Percentiles rank a stretch among this genome's conserved stretches.
These are phyloP conservation scores for Sporothrix sp. DNA, from an alignment of 2,329 filamentous ascomycete species.

Conservation along the genomic window DNA sequence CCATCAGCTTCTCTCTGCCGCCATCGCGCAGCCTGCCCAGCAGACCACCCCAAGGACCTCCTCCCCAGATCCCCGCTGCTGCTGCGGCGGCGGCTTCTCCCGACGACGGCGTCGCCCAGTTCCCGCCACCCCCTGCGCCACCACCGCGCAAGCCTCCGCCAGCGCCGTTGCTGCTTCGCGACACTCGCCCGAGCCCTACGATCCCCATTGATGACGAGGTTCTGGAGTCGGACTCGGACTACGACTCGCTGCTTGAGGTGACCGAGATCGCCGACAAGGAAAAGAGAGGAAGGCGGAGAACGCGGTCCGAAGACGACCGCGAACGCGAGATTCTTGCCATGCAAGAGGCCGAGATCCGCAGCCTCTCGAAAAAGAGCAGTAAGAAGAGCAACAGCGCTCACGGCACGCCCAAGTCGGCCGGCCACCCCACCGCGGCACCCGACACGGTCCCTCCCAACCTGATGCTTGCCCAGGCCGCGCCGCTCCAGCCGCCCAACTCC, in stretches of 20 bases:
- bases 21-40: conserved; percentile 47
- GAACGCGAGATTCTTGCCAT: conserved; percentile 60
- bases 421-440: conserved; percentile 23
- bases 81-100: conserved; percentile 25
- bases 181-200: conserved; percentile 25
- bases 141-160: conserved; percentile 74
- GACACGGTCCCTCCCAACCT: conserved; percentile 32
- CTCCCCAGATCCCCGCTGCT: conserved; percentile 36
- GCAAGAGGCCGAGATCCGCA: conserved; percentile 60
- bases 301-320: conserved; percentile 77
- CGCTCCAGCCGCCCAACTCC: conserved; percentile 35
- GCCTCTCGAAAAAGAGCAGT: conserved; percentile 63
- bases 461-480: conserved; percentile 25
- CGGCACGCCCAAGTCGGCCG: conserved; percentile 35
- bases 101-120: conserved; percentile 39
- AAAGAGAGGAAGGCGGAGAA: conserved; percentile 67
- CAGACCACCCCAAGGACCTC: conserved; percentile 41
- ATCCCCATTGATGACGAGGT: conserved; percentile 41
- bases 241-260: conserved; percentile 66
- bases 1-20: conserved; percentile 42
- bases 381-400: conserved; percentile 43
- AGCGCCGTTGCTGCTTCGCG: conserved; percentile 65
- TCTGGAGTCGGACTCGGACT: conserved; percentile 74
- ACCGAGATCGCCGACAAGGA: conserved; percentile 49
- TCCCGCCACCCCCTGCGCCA: conserved; percentile 44